Evolutionary conservation across 2,329 filamentous ascomycete species (phyloP).

Genomic region (Colletotrichum tropicicola): DNA sequence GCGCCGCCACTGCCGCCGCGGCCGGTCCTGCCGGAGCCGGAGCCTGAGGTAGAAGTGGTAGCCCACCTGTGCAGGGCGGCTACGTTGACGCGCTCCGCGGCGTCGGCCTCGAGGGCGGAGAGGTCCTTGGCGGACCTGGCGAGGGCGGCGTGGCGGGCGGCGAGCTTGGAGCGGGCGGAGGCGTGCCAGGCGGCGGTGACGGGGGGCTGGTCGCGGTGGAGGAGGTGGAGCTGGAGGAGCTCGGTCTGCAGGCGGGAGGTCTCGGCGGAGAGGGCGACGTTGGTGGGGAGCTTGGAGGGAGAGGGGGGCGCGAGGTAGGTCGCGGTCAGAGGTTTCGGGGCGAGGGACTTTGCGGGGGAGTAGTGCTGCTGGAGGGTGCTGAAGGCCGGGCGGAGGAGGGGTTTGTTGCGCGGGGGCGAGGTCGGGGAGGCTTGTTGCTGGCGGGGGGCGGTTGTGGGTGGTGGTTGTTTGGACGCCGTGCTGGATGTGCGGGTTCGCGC

Average conservation of each 20-base stretch:
- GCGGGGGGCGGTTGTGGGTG: neutral
- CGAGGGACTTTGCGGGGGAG: conserved; percentile 68
- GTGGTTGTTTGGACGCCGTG: neutral
- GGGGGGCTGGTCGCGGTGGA: conserved; percentile 63
- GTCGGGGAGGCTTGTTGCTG: conserved; percentile 4
- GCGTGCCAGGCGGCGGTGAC: conserved; percentile 61
- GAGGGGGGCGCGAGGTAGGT: conserved; percentile 67
- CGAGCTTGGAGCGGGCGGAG: conserved; percentile 61
- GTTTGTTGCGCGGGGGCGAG: conserved; percentile 33
- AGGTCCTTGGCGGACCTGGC: conserved; percentile 44
- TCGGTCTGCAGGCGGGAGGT: conserved; percentile 69
- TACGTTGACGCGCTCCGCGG: conserved; percentile 59
- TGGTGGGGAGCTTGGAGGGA: conserved; percentile 68
- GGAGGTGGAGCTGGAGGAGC: conserved; percentile 70
- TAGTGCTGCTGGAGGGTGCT: conserved; percentile 73
- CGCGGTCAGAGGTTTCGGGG: conserved; percentile 69
- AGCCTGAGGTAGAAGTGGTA: neutral
- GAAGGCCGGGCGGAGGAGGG: conserved; percentile 63
- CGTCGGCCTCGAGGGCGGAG: conserved; percentile 48
- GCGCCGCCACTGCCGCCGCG: conserved; percentile 34
- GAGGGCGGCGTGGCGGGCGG: conserved; percentile 52
- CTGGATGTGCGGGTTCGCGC: neutral
- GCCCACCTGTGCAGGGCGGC: conserved; percentile 63
- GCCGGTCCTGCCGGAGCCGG: neutral
- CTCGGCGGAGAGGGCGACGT: conserved; percentile 67